Evolutionary conservation across 139 green algal genomes (phyloP).

Genomic region (Tetradesmus obliquus): DNA sequence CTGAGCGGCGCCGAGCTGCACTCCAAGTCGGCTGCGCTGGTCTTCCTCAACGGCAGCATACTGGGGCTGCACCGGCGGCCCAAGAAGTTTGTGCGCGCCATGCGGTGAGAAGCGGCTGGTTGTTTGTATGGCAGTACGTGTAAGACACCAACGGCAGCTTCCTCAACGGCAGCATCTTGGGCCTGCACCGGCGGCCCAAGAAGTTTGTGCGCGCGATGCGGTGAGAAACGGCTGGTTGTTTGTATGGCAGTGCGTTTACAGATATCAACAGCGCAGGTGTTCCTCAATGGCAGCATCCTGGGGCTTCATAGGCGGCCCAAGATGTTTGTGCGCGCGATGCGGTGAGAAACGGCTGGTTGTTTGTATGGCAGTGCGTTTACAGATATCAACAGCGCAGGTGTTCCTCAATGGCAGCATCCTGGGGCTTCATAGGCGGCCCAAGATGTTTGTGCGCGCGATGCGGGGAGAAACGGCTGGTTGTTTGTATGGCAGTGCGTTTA

Average conservation of each 20-base stretch:
- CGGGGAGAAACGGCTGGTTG: too few species aligned
- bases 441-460: not conserved
- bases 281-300: constrained; percentile 96
- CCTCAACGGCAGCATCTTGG: constrained; percentile 90
- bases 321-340: too few species aligned
- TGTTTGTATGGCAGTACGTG: not conserved
- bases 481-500: not conserved
- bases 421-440: constrained; percentile 68
- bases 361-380: not conserved
- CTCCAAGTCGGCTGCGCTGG: constrained; percentile 66
- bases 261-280: constrained; percentile 75
- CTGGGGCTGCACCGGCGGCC: constrained; percentile 79
- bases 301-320: constrained; percentile 67
- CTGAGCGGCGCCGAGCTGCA: constrained; percentile 84
- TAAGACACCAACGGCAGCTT: too few species aligned
- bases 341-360: too few species aligned
- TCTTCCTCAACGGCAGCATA: constrained; percentile 97
- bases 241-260: not conserved
- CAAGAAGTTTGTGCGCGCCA: constrained; percentile 33
- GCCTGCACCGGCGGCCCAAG: constrained; percentile 67
- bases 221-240: not conserved
- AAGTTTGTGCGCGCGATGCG: constrained; percentile 34
- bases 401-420: constrained; percentile 96
- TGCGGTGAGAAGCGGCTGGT: not conserved
- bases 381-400: constrained; percentile 71